A percentile compares a stretch with the other conserved stretches of the same genome.
phyloP scores from a whole-genome alignment of 2,329 filamentous ascomycete genomes.

The Aureobasidium sp. region DNA sequence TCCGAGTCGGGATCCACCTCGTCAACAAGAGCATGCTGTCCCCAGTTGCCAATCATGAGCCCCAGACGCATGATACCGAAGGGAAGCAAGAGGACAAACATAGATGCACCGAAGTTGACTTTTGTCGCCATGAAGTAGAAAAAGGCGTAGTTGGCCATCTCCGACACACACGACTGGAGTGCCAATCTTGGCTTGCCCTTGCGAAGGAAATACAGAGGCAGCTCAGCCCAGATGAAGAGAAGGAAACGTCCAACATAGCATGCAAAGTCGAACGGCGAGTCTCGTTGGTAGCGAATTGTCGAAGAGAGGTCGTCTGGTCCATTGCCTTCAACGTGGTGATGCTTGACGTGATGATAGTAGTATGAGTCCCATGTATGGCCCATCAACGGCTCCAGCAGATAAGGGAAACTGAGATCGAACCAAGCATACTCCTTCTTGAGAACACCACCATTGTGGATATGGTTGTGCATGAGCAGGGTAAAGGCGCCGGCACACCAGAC shows the following conservation, averaged over 20 bases:
- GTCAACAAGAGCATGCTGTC: conserved; percentile 74
- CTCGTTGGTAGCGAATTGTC: conserved; percentile 67
- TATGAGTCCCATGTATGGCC: conserved; percentile 82
- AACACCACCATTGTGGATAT: conserved; percentile 69
- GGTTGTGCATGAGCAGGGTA: conserved; percentile 76
- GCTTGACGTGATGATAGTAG: conserved; percentile 79
- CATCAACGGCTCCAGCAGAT: conserved; percentile 65
- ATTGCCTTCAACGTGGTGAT: conserved; percentile 75
- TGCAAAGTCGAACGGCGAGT: conserved; percentile 57
- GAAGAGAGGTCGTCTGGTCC: conserved; percentile 67
- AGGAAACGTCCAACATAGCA: conserved; percentile 66
- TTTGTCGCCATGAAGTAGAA: conserved; percentile 44
- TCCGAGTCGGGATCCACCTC: conserved; percentile 66
- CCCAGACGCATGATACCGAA: conserved; percentile 58
- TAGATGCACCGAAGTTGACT: conserved; percentile 45
- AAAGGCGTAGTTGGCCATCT: conserved; percentile 48
- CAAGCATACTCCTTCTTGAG: conserved; percentile 45
- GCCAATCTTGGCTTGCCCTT: conserved; percentile 51
- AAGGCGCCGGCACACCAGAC: conserved; percentile 63
- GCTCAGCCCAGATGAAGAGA: conserved; percentile 64
- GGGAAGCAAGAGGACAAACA: conserved; percentile 59
- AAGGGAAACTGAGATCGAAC: conserved; percentile 61
- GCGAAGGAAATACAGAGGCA: conserved; percentile 62
- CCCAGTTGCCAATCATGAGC: conserved; percentile 78
- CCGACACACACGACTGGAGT: conserved; percentile 50